Percentiles rank a stretch among this genome's conserved stretches.
Conservation (phyloP, 495 filamentous ascomycete species). For the Daldinia loculata region DNA sequence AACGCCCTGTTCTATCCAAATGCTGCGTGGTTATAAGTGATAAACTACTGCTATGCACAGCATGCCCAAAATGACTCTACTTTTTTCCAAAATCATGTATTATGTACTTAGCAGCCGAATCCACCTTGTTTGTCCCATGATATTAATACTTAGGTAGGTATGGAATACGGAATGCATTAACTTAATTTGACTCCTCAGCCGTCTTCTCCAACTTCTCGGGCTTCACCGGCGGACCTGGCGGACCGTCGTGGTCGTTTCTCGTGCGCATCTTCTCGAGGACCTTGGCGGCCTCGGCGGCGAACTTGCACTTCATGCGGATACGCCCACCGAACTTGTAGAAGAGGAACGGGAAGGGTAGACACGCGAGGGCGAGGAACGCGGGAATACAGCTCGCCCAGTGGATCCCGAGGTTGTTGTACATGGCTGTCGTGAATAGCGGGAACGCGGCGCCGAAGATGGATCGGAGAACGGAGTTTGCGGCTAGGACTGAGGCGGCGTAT, state of each 20-base stretch:
- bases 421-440: slow-evolving; percentile 80
- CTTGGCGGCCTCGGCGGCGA: slow-evolving; percentile 70
- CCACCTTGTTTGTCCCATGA: neutral
- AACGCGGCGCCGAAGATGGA: slow-evolving; percentile 80
- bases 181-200: neutral
- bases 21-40: neutral
- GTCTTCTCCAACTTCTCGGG: slow-evolving; percentile 1
- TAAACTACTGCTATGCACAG: slow-evolving; percentile 5
- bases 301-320: slow-evolving; percentile 78
- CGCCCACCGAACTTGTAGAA: slow-evolving; percentile 77
- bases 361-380: slow-evolving; percentile 77
- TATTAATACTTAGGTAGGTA: neutral
- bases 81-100: neutral
- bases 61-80: slow-evolving; percentile 4
- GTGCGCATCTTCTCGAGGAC: slow-evolving; percentile 51
- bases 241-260: slow-evolving; percentile 1
- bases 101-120: slow-evolving; percentile 4
- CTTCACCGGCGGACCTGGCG: neutral
- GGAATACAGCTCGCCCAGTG: slow-evolving; percentile 84
- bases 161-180: slow-evolving; percentile 1
- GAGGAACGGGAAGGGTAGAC: slow-evolving; percentile 81
- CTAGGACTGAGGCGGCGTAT: slow-evolving; percentile 81
- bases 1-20: slow-evolving; percentile 7
- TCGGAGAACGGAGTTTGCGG: slow-evolving; percentile 75
- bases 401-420: slow-evolving; percentile 78